Base-by-base conservation (phyloP, 768 basidiomycete species). In the Russula brevipes region DNA sequence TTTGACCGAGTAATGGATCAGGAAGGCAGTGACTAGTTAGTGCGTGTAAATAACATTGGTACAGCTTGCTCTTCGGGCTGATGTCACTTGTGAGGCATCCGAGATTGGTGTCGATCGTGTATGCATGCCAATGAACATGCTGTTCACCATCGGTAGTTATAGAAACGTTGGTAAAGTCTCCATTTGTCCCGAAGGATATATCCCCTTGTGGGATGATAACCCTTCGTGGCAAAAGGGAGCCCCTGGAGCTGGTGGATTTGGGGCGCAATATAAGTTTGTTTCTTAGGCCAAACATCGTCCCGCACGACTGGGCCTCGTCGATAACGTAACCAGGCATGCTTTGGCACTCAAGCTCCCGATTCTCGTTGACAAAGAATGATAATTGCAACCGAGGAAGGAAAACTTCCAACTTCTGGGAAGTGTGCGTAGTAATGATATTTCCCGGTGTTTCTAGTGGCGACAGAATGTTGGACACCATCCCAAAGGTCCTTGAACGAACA, bases 251-350 rank as follows among this genome's bases (percentile, higher is more conserved):
- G 6, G n/a, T 30, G 31, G 6, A 5, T 19, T 38, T 35, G 14
- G 57, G 61, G 52, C 59, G 38, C 10, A 64, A 51, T 31, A 64
- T 38, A 19, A 64, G 76, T 42, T 70, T 74, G 39, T 71, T 76
- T 41, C 52, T 44, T 39, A 83, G 66, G 16, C 82, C 82, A 44
- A 80, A 74, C 68, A 84, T 69, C 1, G 79, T 77, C 1, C 80
- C 79, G 1, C 70, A 70, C 1, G 73, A 79, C 61, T 82, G 82
- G 41, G 71, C 54, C 2, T 55, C 1, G 56, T 81, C 79, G n/a
- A 81, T 71, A 16, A 78, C 69, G 73, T 79, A 80, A 24, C 71
- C 73, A 12, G 75, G 75, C 39, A 80, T 71, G 44, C 79, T 79
- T 9, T 62, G 70, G 42, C 76, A 81, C 60, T 78, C 76, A 30